Conservation (phyloP, 1,139 yeast species). For the Geotrichum phurueaensis region DNA sequence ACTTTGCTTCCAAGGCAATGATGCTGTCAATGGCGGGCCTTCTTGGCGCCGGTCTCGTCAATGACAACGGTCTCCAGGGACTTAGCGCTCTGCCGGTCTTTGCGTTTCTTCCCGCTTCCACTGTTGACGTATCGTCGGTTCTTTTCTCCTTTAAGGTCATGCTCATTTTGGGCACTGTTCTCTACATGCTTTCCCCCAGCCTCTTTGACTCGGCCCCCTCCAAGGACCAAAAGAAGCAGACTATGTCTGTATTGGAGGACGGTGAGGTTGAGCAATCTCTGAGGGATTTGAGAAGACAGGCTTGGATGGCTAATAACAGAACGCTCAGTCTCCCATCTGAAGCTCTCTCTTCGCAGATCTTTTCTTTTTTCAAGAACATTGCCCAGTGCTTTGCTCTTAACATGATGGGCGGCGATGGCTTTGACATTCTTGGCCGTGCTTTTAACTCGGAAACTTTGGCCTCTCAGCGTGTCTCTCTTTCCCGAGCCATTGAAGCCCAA, state of each 20-base stretch:
- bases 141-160: constrained; percentile 25
- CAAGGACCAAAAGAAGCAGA: not conserved
- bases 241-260: not conserved
- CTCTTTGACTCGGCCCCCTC: constrained; percentile 4
- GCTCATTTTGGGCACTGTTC: constrained; percentile 31
- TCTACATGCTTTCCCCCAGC: constrained; percentile 27
- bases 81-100: constrained; percentile 32
- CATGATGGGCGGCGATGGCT: constrained; percentile 23
- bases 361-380: constrained; percentile 10
- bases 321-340: constrained; percentile 23
- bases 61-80: constrained; percentile 29
- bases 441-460: constrained; percentile 7
- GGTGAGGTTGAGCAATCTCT: constrained; percentile 10
- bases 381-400: constrained; percentile 20
- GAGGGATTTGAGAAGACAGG: constrained; percentile 19
- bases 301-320: constrained; percentile 30
- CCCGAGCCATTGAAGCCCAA: constrained; percentile 37
- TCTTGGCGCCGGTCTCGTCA: constrained; percentile 35
- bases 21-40: constrained; percentile 39
- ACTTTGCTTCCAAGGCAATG: constrained; percentile 31
- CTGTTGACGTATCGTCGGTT: constrained; percentile 16
- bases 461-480: constrained; percentile 17
- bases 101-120: constrained; percentile 17
- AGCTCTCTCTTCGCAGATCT: constrained; percentile 13
- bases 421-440: constrained; percentile 12